A percentile compares a stretch with the other conserved stretches of the same genome.
These are phyloP conservation scores for Solanum hybrid DNA, from an alignment of 305 asterid genomes.

Conservation along the genomic window DNA sequence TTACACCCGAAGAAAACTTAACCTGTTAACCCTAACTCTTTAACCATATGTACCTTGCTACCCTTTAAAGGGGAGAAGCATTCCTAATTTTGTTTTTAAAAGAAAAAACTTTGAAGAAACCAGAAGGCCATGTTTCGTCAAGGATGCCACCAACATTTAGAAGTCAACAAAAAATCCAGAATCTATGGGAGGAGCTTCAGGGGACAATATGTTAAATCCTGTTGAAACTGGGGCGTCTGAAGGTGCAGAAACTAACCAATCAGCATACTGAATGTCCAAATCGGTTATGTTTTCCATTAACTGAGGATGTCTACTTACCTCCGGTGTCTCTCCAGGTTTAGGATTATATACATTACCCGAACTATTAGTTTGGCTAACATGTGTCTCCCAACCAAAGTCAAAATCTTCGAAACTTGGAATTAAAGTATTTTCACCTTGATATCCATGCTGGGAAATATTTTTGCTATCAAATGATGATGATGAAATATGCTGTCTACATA, in stretches of 20 bases:
- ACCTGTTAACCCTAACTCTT: neutral
- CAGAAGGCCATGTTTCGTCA: neutral
- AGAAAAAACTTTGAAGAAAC: neutral
- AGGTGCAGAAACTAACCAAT: constrained; percentile 34
- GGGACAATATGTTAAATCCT: constrained; percentile 30
- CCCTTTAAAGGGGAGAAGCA: neutral
- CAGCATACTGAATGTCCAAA: constrained; percentile 11
- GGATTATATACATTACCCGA: constrained; percentile 18
- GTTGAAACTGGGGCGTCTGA: constrained; percentile 1
- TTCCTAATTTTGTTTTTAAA: neutral
- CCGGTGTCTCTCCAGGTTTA: constrained; percentile 11
- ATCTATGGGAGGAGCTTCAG: constrained; percentile 39
- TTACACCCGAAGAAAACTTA: neutral
- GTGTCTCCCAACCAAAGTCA: constrained; percentile 21
- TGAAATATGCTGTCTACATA: constrained; percentile 9
- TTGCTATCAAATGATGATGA: constrained; percentile 13
- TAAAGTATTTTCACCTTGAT: constrained; percentile 21
- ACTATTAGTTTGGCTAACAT: neutral
- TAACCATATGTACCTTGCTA: neutral
- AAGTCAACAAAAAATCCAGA: constrained; percentile 37
- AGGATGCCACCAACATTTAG: constrained; percentile 3
- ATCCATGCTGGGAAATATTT: constrained; percentile 20
- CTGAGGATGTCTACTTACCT: constrained; percentile 10
- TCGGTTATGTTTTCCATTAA: constrained; percentile 21
- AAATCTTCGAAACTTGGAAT: constrained; percentile 17